Base-by-base conservation (phyloP, 2,329 filamentous ascomycete species). In the Thyridium curvatum region DNA sequence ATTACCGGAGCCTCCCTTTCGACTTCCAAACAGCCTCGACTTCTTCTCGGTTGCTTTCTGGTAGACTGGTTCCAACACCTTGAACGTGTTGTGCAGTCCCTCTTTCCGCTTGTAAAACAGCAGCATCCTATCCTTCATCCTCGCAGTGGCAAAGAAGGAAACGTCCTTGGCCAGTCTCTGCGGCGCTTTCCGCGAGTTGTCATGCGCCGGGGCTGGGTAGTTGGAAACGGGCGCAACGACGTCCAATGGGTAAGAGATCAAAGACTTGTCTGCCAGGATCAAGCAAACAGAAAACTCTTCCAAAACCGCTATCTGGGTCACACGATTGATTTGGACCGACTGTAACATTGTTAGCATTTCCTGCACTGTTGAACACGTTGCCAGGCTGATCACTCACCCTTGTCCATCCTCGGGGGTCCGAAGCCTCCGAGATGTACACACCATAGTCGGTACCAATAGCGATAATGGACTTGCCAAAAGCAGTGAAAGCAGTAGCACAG, bases 71-170 rank as follows among this genome's bases (percentile, higher is more conserved):
- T 98, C 93, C 8, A 98, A 78, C 12, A 98, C 89, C 66, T 90
- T 97, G 74, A 98, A 97, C 0, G 86, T 94, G 17, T 88, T 96
- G 52, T 90, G 87, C 44, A 96, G 73, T 18, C 84, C 84, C 58
- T 97, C 93, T 45, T 88, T 86, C 59, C 94, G 94, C 67, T 97
- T 97, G 74, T 97, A 98, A 60, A 98, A 91, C 18, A 98, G 81
- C 8, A 98, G 70, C 48, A 85, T 90, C 8, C 93, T 80, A 44
- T 98, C 93, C 69, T 98, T 98, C 90, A 98, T 96, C 43, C 86
- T 81, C 9, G 91, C 93, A 2, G 89, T 93, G 13, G 89, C 87
- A 59, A 98, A 98, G 71, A 97, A 98, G 12, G 90, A 86, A 15
- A 98, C 90, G 55, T 98, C 93, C 56, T 93, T 86, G 47, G 84